Base-by-base conservation (phyloP, 768 basidiomycete genomes). In the Lactarius indigo region DNA sequence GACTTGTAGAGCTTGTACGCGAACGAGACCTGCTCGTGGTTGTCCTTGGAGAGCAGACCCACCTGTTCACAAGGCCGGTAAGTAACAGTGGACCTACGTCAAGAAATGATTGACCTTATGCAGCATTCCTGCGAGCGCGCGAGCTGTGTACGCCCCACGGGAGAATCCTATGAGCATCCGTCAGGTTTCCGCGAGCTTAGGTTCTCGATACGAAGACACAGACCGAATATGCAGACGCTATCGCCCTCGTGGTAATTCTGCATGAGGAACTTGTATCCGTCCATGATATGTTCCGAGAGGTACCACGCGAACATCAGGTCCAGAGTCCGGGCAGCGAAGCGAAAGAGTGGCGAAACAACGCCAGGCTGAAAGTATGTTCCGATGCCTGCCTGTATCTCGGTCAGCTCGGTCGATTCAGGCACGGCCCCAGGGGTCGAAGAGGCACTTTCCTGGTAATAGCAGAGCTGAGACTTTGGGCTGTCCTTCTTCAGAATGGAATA, bases 251-350 rank as follows among this genome's bases (percentile, higher is more conserved):
- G 79, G 72, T 88, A 91, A 70, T 89, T 92, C 66, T 88, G 82
- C 91, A 92, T 92, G 59, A 93, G 76, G 74, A 87, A 92, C 66
- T 78, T 79, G 75, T 93, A 93, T 1, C 92, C 91, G 18, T 83
- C 86, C 77, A 87, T 84, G 39, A 68, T 58, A 31, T 66, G 65
- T 37, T 62, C 28, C 10, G 56, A 61, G 47, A 66, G 44, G 47
- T 62, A 66, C 61, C 56, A 66, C 10, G 65, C 65, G 17, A 63
- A 2, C 37, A 47, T 61, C 30, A 58, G 37, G 23, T 66, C 65
- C n/a, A 66, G 28, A 39, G 44, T 1, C 30, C 57, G 26, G 23
- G 66, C 66, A 26, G 4, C 35, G 30, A 12, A 17, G 28, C 62
- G 66, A 39, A 67, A 59, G 26, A 64, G 3, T 2, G 66, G 66